These are phyloP conservation scores for Clitopilus hobsonii DNA, from an alignment of 768 basidiomycete species.

Conservation along the genomic window DNA sequence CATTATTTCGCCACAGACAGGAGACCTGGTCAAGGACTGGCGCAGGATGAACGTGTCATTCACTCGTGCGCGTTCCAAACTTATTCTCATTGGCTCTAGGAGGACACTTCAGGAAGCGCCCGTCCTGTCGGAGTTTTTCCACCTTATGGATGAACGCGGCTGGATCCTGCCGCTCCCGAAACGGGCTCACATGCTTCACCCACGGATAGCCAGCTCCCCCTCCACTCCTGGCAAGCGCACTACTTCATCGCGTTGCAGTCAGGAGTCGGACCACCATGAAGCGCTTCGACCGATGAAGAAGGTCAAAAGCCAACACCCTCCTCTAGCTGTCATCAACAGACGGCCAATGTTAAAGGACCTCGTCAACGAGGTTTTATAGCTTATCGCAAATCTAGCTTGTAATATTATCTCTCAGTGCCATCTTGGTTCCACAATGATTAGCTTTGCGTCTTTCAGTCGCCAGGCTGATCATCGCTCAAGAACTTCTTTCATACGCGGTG, in stretches of 20 bases:
- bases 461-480: neutral
- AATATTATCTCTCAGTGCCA: neutral
- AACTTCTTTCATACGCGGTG: neutral
- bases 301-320: neutral
- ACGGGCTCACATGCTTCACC: slow-evolving; percentile 52
- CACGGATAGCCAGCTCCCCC: neutral
- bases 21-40: slow-evolving; percentile 95
- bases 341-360: neutral
- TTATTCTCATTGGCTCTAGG: slow-evolving; percentile 87
- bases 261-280: neutral
- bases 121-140: slow-evolving; percentile 71
- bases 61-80: slow-evolving; percentile 86
- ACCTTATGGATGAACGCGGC: slow-evolving; percentile 59
- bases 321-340: neutral
- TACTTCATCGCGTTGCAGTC: slow-evolving; percentile 5
- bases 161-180: slow-evolving; percentile 69
- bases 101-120: slow-evolving; percentile 62
- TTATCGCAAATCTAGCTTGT: too few relatives aligned
- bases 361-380: neutral
- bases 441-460: neutral
- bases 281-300: neutral
- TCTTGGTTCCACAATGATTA: neutral
- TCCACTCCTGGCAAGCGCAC: neutral
- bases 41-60: slow-evolving; percentile 95
- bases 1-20: slow-evolving; percentile 53